Base-by-base conservation (phyloP, 2,329 filamentous ascomycete genomes). In the Ophidiomyces ophidiicola region DNA sequence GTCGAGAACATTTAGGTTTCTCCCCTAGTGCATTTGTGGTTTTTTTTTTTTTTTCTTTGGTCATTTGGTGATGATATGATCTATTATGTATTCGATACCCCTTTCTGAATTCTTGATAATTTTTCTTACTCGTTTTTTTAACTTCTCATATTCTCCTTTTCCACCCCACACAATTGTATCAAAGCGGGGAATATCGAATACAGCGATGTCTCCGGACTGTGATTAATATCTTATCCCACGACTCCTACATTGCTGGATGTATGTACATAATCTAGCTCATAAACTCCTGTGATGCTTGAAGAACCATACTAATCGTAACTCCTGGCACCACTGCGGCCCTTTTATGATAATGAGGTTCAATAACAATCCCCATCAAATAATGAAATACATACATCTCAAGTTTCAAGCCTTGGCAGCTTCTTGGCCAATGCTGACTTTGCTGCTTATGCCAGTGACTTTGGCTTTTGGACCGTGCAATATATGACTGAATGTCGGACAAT, bases 1-100 rank as follows among this genome's bases (percentile, higher is more conserved):
- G 71, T 94, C 49, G 83, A 94, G 70, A 80, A 87, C 63, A 88
- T 94, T 60, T 94, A 70, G 72, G n/a, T 17, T 10, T n/a, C 7
- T 19, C 23, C 14, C 6, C 15, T 5, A 18, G 18, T 39, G 12
- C 20, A n/a, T 14, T 15, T 6, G 11, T 19, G 10, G 6, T 15
- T 21, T 14, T 21, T n/a, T 32, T 8, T 15, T 29, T n/a, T 15
- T 30, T 23, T 8, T 14, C 12, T 30, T 11, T n/a, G 12, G 14
- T 30, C 18, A 14, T 37, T 20, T 12, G 17, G 10, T 33, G 18
- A 33, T 33, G 23, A 10, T 20, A 7, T 17, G 15, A 28, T 12
- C 19, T 32, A 24, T 18, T 39, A 29, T 18, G 36, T 39, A 32
- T 32, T 8, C 36, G 36, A 39, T 39, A 39, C 36, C 36, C 29